A percentile compares a stretch with the other conserved stretches of the same genome.
Evolutionary conservation across 495 filamentous ascomycete genomes (phyloP).

Genomic region (Hypoxylon fragiforme): DNA sequence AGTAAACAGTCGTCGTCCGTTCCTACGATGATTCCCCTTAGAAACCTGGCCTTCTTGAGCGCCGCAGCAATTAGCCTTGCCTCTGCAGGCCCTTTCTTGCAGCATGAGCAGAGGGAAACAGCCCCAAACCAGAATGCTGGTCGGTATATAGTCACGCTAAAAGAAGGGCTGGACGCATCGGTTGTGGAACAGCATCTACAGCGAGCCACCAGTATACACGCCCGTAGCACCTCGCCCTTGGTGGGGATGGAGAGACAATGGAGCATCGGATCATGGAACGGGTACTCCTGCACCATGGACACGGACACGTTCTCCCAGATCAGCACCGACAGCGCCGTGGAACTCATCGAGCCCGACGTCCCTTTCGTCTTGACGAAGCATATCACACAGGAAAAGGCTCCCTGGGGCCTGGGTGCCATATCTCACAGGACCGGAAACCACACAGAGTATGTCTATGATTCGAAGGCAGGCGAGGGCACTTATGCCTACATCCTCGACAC

Average conservation of each 20-base stretch:
- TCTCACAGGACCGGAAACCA: conserved; percentile 51
- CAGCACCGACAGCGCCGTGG: conserved; percentile 42
- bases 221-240: conserved; percentile 38
- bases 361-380: conserved; percentile 27
- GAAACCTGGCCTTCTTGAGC: conserved; percentile 6
- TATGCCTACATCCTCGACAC: conserved; percentile 62
- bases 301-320: conserved; percentile 40
- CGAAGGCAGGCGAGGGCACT: conserved; percentile 54
- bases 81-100: background rate
- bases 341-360: conserved; percentile 28
- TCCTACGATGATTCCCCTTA: conserved; percentile 8
- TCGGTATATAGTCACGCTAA: conserved; percentile 58
- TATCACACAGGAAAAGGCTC: conserved; percentile 49
- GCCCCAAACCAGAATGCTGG: conserved; percentile 37
- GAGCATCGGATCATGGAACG: conserved; percentile 44
- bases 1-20: no score
- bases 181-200: conserved; percentile 42
- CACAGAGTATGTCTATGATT: conserved; percentile 61
- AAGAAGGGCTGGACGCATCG: conserved; percentile 42
- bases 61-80: background rate
- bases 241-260: conserved; percentile 41
- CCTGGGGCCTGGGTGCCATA: conserved; percentile 63
- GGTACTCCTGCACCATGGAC: conserved; percentile 46
- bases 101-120: background rate
- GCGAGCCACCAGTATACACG: conserved; percentile 36